Base-by-base conservation (phyloP, 2,329 filamentous ascomycete genomes). In the Fusarium setosum region DNA sequence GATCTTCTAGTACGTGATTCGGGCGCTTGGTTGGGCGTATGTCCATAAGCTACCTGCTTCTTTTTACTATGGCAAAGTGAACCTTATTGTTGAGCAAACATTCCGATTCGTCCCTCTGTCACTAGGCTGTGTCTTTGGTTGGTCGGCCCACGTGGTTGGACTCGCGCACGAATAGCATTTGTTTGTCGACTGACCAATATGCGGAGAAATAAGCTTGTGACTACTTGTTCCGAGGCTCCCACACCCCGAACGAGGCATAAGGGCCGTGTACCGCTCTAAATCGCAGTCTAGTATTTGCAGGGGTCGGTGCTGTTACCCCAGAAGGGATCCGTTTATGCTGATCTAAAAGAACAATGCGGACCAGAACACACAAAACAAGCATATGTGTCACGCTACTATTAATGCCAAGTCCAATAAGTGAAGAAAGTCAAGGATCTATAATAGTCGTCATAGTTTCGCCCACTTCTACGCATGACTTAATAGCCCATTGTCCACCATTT, bases 131-230 rank as follows among this genome's bases (percentile, higher is more conserved):
- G n/a, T 29, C 26, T 29, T 11, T 11, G 26, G 11, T 29, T 29
- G 26, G 26, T 29, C 26, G 24, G n/a, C 5, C 31, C 32, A 35
- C 29, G 45, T 32, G 21, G 20, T 18, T 34, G 18, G 15, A 37
- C 40, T 65, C 29, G 62, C 62, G 62, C 62, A 20, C 62, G 26
- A 65, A 66, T 65, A n/a, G 9, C 11, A 32, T 18, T 12, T 4
- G 15, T 21, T 17, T 24, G 45, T 17, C 31, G 29, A 48, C 34
- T 29, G 34, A 13, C 4, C 18, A 62, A 48, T 35, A 18, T 52
- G 62, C 57, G 57, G 63, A 65, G 53, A 24, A 45, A 12, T 29
- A 7, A 44, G 47, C 56, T 48, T 49, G 17, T 48, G 13, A 31
- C 20, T 8, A 29, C 15, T 21, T 23, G 23, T 23, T 20, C 44